Evolutionary conservation across 2,329 filamentous ascomycete species (phyloP), one percentile per base, ranked within the genome.

Genomic region (Fusarium miscanthi): DNA sequence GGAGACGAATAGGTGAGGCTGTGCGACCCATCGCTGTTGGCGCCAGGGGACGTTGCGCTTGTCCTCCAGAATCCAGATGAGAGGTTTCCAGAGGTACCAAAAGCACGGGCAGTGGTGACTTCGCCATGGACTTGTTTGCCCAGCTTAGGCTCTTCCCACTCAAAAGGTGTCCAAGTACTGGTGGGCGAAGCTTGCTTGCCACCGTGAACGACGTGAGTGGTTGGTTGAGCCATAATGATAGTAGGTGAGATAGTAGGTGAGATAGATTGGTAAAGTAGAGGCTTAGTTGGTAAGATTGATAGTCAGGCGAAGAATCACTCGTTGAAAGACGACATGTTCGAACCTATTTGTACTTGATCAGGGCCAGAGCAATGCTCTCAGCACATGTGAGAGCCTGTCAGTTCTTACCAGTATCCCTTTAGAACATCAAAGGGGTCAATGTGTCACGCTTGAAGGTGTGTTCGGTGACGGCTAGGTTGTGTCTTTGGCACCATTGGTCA

Each of bases 41-140:
- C 61, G 4, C 61, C 61, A 0, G 61, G 61, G 14, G 61, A 64
- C 1, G 31, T 52, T 17, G 56, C 45, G 3, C 56, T 17, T 1
- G 61, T 64, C 6, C 61, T 62, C 61, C 61, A 64, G 14, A 64
- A 64, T 6, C 61, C 61, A 0, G 61, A 64, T 2, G 45, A 27
- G 17, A 64, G 61, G 3, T 40, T 7, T 0, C 61, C 61, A 33
- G 61, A 62, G 38, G 61, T 64, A 4, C 61, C 61, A 11, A 64
- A 64, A 8, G 61, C 10, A 19, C 61, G 40, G 5, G 61, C 57
- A 62, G 6, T 45, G 33, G 56, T 64, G 0, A 62, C 45, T 19
- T 64, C 57, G 5, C 57, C 61, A 13, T 62, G 56, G 19, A 52
- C 45, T 16, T 64, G 61, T 19, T 64, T 64, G 38, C 61, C 61